These are phyloP conservation scores for Camellia granthamiana DNA, from an alignment of 148 eudicot genomes.

Conservation along the genomic window DNA sequence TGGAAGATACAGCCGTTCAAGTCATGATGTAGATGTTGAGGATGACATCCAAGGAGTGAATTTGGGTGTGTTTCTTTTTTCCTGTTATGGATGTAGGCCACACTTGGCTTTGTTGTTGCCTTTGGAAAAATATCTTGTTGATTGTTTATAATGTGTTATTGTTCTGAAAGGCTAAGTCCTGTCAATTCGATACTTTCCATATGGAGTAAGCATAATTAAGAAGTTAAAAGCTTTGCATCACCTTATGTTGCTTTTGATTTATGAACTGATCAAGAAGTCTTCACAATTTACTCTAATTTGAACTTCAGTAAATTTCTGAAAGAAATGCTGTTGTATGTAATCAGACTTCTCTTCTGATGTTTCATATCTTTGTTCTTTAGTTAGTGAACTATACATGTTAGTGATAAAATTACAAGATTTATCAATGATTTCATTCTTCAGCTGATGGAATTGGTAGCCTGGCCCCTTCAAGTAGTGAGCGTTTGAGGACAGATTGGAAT, in stretches of 20 bases:
- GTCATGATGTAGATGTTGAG: slow-evolving; percentile 36
- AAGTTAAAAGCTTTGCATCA: no score
- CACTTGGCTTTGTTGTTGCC: not conserved
- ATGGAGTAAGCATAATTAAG: not conserved
- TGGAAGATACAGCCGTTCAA: slow-evolving; percentile 44
- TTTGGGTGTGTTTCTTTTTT: slow-evolving; percentile 22
- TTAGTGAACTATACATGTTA: not conserved
- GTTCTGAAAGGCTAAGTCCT: not conserved
- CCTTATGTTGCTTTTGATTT: not conserved
- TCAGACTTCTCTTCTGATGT: not conserved
- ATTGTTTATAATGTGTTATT: no score
- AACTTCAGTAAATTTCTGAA: not conserved
- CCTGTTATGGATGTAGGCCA: not conserved
- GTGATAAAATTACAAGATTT: not conserved
- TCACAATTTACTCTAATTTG: not conserved
- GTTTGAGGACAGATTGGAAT: slow-evolving; percentile 32
- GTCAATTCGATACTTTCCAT: not conserved
- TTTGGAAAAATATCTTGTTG: not conserved
- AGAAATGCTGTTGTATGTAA: not conserved
- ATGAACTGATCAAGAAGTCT: not conserved
- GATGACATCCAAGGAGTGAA: slow-evolving; percentile 28
- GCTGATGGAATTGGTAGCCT: slow-evolving; percentile 18
- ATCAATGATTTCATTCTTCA: not conserved
- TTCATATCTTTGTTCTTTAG: not conserved
- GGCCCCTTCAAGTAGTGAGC: slow-evolving; percentile 26